phyloP scores from a whole-genome alignment of 768 basidiomycete genomes.

The Lactarius evosmus region DNA sequence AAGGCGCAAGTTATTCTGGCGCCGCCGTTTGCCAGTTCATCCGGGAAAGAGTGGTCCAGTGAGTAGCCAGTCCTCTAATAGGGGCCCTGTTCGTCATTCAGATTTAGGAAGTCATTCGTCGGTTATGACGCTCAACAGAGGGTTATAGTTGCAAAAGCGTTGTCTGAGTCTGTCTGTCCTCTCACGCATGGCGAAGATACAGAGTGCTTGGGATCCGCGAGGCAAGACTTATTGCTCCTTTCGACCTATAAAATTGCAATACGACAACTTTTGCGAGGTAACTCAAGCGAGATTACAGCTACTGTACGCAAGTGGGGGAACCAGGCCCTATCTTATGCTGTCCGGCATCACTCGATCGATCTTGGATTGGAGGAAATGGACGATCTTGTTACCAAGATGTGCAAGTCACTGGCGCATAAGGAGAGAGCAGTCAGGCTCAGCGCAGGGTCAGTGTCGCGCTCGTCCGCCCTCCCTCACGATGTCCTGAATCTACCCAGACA shows the following conservation, averaged over 20 bases:
- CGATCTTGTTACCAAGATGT: conserved; percentile 3
- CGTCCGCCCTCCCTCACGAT: neutral
- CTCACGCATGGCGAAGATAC: conserved; percentile 22
- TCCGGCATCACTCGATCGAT: conserved; percentile 43
- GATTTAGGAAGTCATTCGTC: conserved; percentile 16
- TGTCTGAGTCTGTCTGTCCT: conserved; percentile 22
- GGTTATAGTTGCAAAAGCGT: conserved; percentile 7
- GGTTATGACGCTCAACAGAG: conserved; percentile 14
- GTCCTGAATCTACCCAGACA: conserved; percentile 9
- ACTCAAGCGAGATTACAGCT: conserved; percentile 44
- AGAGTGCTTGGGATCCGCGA: conserved; percentile 14
- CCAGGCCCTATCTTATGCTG: conserved; percentile 39
- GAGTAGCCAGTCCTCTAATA: conserved; percentile 3
- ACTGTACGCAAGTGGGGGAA: conserved; percentile 46
- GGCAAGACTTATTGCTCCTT: conserved; percentile 28
- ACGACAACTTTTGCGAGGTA: conserved; percentile 45
- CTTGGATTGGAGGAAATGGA: conserved; percentile 24
- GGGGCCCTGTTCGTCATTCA: neutral
- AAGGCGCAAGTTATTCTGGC: neutral
- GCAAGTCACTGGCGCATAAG: conserved; percentile 15
- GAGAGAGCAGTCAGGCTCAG: conserved; percentile 27
- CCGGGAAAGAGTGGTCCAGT: conserved; percentile 10
- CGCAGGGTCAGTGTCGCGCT: conserved; percentile 24
- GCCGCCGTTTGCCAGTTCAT: conserved; percentile 9
- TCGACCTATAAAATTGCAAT: conserved; percentile 39